Evolutionary conservation across 805 yeast species (phyloP), one percentile per base, ranked within the genome.

Genomic region (Nakazawaea pomicola): DNA sequence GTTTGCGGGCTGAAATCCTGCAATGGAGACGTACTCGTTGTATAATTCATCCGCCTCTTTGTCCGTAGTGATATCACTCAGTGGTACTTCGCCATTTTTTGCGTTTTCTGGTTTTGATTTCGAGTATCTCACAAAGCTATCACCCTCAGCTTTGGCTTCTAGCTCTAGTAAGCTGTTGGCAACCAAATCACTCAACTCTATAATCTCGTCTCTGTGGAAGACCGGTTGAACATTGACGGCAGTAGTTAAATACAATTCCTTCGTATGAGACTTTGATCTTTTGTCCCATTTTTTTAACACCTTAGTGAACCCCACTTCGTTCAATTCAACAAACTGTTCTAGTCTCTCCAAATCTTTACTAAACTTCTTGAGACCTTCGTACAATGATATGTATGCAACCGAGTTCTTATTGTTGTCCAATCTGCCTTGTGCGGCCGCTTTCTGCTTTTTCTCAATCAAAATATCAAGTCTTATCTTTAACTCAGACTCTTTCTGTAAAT

Each of bases 251-350:
- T 90, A 93, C 38, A 93, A 70, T 57, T 93, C 99, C 56, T 90
- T 89, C 6, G 96, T 89, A 51, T 87, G 95, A 3, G 96, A 86
- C 55, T 91, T 89, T 17, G 96, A 88, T 47, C 97, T 71, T 62
- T 93, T 93, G 63, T 93, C 99, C 99, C 99, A 93, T 65, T 93
- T 93, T 60, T 93, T 93, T 54, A 93, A 74, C 21, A 88, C 97
- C 63, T 93, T 93, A 17, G 95, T 81, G 61, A 93, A 93, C 11
- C 99, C 99, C 0, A 95, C 87, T 54, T 90, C 96, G 58, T 93
- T 93, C 44, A 93, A 70, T 60, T 90, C 97, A 29, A 93, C 88
- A 62, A 86, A 93, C 60, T 91, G 97, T 57, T 93, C 96, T 20
- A 93, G 68, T 45, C 95, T 73, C 47, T 84, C 85, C 48, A 93